A percentile compares a stretch with the other conserved stretches of the same genome.
These are phyloP conservation scores for Alternaria arbusti DNA, from an alignment of 2,329 filamentous ascomycete species.

Conservation along the genomic window DNA sequence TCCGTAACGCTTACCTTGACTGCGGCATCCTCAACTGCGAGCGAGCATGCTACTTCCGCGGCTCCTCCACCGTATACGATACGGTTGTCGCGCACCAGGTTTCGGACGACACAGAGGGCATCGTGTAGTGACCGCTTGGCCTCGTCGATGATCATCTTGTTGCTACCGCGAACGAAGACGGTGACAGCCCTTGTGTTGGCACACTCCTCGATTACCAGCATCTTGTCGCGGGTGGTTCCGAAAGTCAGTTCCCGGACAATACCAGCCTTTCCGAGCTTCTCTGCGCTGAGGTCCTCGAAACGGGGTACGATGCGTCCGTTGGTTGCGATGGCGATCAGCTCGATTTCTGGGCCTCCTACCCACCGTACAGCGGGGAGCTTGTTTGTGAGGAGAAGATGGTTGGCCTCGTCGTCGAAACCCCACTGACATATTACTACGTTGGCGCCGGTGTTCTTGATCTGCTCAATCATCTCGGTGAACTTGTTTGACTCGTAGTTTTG, in stretches of 20 bases:
- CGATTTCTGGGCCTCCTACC: slow-evolving; percentile 98
- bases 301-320: slow-evolving; percentile 97
- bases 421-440: slow-evolving; percentile 99
- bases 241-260: slow-evolving; percentile 95
- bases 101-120: slow-evolving; percentile 95
- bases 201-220: slow-evolving; percentile 99
- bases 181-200: slow-evolving; percentile 97
- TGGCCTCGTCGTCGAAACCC: slow-evolving; percentile 99
- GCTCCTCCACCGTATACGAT: slow-evolving; percentile 97
- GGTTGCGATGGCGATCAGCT: slow-evolving; percentile 97
- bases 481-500: slow-evolving; percentile 96
- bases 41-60: slow-evolving; percentile 94
- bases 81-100: slow-evolving; percentile 93
- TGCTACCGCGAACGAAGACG: slow-evolving; percentile 94
- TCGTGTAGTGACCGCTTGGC: slow-evolving; percentile 97
- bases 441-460: slow-evolving; percentile 96
- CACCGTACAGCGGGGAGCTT: slow-evolving; percentile 93
- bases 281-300: slow-evolving; percentile 89
- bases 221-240: slow-evolving; percentile 97
- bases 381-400: slow-evolving; percentile 96
- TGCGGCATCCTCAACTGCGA: slow-evolving; percentile 94
- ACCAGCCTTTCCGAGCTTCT: slow-evolving; percentile 90
- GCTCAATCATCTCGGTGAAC: slow-evolving; percentile 97
- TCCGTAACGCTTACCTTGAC: slow-evolving; percentile 64
- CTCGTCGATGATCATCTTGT: slow-evolving; percentile 99